Percentiles rank a stretch among this genome's conserved stretches.
phyloP scores from a whole-genome alignment of 2,329 filamentous ascomycete species.

The Chalaropsis thielavioides region DNA sequence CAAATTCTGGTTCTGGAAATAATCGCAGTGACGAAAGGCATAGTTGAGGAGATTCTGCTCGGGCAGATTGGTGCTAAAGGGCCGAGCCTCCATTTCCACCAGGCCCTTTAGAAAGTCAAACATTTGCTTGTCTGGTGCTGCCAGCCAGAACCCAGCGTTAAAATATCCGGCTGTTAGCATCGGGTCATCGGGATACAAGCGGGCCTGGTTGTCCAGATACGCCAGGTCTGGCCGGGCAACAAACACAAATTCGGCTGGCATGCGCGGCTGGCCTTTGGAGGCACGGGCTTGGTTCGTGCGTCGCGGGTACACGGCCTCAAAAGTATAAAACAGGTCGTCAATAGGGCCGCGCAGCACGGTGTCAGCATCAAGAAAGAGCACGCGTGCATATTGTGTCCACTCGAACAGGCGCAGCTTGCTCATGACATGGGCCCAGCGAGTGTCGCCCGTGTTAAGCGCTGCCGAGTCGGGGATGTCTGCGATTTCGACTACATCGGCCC shows the following conservation, averaged over 20 bases:
- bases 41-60: constrained; percentile 33
- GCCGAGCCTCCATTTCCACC: constrained; percentile 23
- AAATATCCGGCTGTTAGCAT: constrained; percentile 22
- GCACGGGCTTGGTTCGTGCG: constrained; percentile 17
- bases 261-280: constrained; percentile 22
- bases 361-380: constrained; percentile 33
- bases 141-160: constrained; percentile 30
- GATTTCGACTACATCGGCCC: constrained; percentile 27
- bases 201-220: constrained; percentile 23
- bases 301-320: constrained; percentile 20
- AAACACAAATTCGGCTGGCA: constrained; percentile 26
- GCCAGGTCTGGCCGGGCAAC: constrained; percentile 25
- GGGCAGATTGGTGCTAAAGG: constrained; percentile 27
- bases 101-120: constrained; percentile 27
- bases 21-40: constrained; percentile 25
- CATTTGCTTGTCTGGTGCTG: constrained; percentile 26
- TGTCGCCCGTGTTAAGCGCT: constrained; percentile 24
- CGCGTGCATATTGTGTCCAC: constrained; percentile 28
- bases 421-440: constrained; percentile 30
- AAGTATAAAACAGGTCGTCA: constrained; percentile 28
- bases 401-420: constrained; percentile 31
- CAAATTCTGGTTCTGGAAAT: constrained; percentile 10
- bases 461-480: constrained; percentile 20
- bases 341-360: constrained; percentile 26
- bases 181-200: constrained; percentile 26